Conservation (phyloP, 2,329 filamentous ascomycete species). For the Colletotrichum godetiae region DNA sequence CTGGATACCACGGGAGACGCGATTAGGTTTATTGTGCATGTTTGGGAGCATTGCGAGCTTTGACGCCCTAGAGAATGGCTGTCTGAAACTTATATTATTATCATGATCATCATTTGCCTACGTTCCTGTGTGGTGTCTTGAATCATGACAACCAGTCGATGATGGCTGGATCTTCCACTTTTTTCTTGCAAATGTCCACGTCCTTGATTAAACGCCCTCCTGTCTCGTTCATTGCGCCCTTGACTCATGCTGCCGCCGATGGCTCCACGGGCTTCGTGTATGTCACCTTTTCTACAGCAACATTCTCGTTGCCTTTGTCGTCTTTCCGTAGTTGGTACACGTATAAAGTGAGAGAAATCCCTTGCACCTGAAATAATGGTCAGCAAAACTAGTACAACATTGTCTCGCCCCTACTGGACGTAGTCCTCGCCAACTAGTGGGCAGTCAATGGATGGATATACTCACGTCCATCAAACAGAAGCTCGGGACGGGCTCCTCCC, state of each 20-base stretch:
- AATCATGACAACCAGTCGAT: conserved; percentile 22
- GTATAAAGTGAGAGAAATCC: conserved; percentile 94
- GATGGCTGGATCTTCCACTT: conserved; percentile 5
- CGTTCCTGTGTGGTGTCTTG: conserved; percentile 19
- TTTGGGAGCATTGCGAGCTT: neutral
- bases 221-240: neutral
- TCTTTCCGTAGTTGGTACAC: conserved; percentile 89
- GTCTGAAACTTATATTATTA: conserved; percentile 30
- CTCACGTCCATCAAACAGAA: conserved; percentile 98
- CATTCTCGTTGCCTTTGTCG: conserved; percentile 80
- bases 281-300: conserved; percentile 87
- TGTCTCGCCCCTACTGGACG: too few relatives aligned
- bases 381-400: conserved; percentile 32
- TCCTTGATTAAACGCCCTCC: neutral
- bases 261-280: conserved; percentile 81
- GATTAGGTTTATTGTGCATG: conserved; percentile 14
- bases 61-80: neutral
- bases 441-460: conserved; percentile 41
- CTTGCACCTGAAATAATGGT: conserved; percentile 77
- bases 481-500: conserved; percentile 84
- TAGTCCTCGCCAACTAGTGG: neutral
- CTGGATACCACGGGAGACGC: conserved; percentile 21
- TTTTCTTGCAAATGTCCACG: conserved; percentile 3
- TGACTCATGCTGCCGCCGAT: conserved; percentile 59
- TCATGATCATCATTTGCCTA: conserved; percentile 33